These are phyloP conservation scores for Extremus antarcticus DNA, from an alignment of 495 filamentous ascomycete genomes.

Conservation along the genomic window DNA sequence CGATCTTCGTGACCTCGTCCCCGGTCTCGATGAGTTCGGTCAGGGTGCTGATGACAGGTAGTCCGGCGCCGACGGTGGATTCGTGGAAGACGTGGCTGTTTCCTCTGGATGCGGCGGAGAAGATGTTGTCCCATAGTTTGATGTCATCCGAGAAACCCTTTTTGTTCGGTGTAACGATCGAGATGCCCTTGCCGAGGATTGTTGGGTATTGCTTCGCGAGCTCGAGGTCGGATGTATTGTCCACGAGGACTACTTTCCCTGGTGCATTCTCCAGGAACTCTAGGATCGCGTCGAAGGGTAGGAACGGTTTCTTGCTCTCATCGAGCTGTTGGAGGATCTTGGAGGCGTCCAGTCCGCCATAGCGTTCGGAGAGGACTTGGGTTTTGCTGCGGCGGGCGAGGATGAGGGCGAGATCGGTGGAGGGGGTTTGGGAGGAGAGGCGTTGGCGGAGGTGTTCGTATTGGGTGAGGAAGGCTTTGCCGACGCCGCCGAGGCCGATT, in stretches of 20 bases:
- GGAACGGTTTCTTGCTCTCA: conserved; percentile 44
- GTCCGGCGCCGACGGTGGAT: conserved; percentile 79
- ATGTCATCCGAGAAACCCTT: conserved; percentile 79
- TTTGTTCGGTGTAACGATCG: conserved; percentile 92
- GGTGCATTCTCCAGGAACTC: conserved; percentile 61
- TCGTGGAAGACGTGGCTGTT: conserved; percentile 84
- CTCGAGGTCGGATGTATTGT: conserved; percentile 82
- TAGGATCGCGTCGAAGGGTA: conserved; percentile 54
- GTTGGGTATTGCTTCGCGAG: conserved; percentile 69
- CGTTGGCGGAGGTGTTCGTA: conserved; percentile 45
- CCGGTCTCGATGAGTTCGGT: conserved; percentile 83
- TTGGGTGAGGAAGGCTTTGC: conserved; percentile 79
- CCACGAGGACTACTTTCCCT: conserved; percentile 66
- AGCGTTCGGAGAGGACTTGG: conserved; percentile 54
- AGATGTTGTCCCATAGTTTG: conserved; percentile 72
- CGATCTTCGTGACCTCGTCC: conserved; percentile 75
- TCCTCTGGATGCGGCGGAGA: conserved; percentile 41
- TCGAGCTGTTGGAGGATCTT: conserved; percentile 32
- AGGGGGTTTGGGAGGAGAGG: conserved; percentile 37
- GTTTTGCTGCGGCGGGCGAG: conserved; percentile 73
- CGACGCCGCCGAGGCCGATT: conserved; percentile 77
- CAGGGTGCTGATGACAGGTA: conserved; percentile 84
- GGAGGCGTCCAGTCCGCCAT: conserved; percentile 30
- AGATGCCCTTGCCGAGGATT: conserved; percentile 69
- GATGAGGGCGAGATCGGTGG: conserved; percentile 55